Conservation (phyloP, 2,329 filamentous ascomycete species). For the Pseudogymnoascus sp. region DNA sequence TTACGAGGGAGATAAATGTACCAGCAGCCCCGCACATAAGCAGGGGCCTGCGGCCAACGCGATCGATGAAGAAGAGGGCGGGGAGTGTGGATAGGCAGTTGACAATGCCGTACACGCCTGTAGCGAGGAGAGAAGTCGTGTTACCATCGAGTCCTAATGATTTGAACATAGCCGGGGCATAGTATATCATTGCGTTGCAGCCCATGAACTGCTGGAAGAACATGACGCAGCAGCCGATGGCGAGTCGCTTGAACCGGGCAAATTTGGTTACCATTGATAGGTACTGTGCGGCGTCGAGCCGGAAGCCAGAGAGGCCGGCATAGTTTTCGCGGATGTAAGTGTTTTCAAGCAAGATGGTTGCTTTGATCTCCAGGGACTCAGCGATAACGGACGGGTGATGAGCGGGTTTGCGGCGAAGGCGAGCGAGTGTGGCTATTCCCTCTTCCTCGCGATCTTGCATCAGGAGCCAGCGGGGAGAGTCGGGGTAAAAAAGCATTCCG, state of each 20-base stretch:
- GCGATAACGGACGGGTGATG: slow-evolving; percentile 45
- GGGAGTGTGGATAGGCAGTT: slow-evolving; percentile 41
- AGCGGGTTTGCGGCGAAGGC: slow-evolving; percentile 39
- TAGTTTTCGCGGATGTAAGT: slow-evolving; percentile 43
- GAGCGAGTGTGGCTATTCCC: slow-evolving; percentile 42
- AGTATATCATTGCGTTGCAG: slow-evolving; percentile 25
- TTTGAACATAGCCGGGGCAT: slow-evolving; percentile 41
- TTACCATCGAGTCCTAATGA: slow-evolving; percentile 36
- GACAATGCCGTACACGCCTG: slow-evolving; percentile 50
- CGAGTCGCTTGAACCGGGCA: slow-evolving; percentile 17
- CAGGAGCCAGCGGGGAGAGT: slow-evolving; percentile 50
- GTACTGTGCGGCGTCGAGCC: slow-evolving; percentile 17
- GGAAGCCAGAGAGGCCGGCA: slow-evolving; percentile 26
- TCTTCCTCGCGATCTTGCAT: slow-evolving; percentile 49
- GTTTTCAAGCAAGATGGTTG: slow-evolving; percentile 51
- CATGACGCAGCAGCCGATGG: slow-evolving; percentile 22
- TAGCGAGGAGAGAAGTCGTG: slow-evolving; percentile 44
- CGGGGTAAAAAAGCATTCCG: slow-evolving; percentile 55
- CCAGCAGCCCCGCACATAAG: slow-evolving; percentile 41
- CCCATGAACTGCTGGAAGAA: slow-evolving; percentile 30
- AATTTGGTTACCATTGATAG: slow-evolving; percentile 16
- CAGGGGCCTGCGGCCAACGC: slow-evolving; percentile 29
- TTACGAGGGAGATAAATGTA: slow-evolving; percentile 46
- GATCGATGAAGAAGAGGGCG: slow-evolving; percentile 28
- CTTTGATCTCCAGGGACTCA: slow-evolving; percentile 53